phyloP scores from a whole-genome alignment of 2,329 filamentous ascomycete genomes.

The Rhynchosporium graminicola region DNA sequence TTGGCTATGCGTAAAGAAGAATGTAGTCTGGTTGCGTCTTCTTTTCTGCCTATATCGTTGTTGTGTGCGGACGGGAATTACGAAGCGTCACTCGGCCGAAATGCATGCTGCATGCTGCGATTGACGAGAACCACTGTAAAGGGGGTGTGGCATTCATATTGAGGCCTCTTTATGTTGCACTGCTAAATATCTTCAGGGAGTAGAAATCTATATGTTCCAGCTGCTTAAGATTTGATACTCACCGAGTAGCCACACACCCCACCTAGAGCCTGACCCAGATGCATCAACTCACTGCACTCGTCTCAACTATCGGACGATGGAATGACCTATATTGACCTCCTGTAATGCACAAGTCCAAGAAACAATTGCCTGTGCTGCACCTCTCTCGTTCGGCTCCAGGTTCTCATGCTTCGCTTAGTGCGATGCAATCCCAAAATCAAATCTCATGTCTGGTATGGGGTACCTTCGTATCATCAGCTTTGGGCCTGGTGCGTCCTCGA shows the following conservation, averaged over 20 bases:
- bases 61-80: not conserved
- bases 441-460: not conserved
- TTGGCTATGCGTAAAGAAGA: not conserved
- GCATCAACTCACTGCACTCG: no score
- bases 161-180: not conserved
- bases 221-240: not conserved
- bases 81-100: conserved; percentile 2
- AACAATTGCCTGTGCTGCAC: no score
- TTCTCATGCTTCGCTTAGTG: no score
- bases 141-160: not conserved
- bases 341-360: no score
- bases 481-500: not conserved
- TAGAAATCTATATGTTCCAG: not conserved
- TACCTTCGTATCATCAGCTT: not conserved
- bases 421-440: no score
- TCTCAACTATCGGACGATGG: no score
- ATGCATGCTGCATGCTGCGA: not conserved
- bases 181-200: not conserved
- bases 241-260: not conserved
- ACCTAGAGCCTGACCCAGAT: not conserved
- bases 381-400: no score
- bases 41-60: conserved; percentile 5
- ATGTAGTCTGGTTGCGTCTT: not conserved
- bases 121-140: not conserved
- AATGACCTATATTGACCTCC: no score